Conservation (phyloP, 768 basidiomycete species). For the Russula abietina region DNA sequence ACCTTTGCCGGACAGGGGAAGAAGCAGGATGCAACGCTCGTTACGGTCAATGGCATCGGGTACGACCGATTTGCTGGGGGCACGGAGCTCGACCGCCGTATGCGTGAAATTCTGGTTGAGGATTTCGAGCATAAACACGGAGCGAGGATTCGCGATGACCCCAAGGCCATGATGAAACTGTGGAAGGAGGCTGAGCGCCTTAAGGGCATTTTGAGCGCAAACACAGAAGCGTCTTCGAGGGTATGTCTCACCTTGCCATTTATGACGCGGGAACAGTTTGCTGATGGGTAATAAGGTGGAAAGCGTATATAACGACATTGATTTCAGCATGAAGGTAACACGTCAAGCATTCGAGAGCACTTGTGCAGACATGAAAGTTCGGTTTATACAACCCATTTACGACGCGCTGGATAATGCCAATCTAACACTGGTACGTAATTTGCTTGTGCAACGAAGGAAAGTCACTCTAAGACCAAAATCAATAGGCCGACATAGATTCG, state of each 20-base stretch:
- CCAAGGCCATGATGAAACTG: constrained; percentile 84
- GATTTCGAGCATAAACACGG: constrained; percentile 69
- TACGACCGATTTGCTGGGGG: constrained; percentile 75
- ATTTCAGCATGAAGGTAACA: constrained; percentile 75
- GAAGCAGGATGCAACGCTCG: constrained; percentile 52
- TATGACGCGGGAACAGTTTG: background rate
- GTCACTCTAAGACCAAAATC: constrained; percentile 9
- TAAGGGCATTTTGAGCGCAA: constrained; percentile 91
- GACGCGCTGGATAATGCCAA: constrained; percentile 66
- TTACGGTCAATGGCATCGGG: constrained; percentile 76
- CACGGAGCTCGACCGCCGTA: constrained; percentile 73
- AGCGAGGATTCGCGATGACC: constrained; percentile 63
- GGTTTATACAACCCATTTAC: constrained; percentile 64
- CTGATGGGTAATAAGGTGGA: constrained; percentile 56
- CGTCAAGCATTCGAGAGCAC: constrained; percentile 73
- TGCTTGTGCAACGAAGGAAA: background rate
- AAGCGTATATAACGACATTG: constrained; percentile 83
- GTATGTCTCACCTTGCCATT: constrained; percentile 38
- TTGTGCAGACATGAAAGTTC: constrained; percentile 57
- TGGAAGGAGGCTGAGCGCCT: constrained; percentile 91
- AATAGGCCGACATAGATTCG: constrained; percentile 72
- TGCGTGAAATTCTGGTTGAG: constrained; percentile 74
- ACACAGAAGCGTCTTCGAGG: constrained; percentile 66
- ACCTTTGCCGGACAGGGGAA: constrained; percentile 50
- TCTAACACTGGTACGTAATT: constrained; percentile 51